Conservation (phyloP, 2,329 filamentous ascomycete species). For the Anthostomella pinea region DNA sequence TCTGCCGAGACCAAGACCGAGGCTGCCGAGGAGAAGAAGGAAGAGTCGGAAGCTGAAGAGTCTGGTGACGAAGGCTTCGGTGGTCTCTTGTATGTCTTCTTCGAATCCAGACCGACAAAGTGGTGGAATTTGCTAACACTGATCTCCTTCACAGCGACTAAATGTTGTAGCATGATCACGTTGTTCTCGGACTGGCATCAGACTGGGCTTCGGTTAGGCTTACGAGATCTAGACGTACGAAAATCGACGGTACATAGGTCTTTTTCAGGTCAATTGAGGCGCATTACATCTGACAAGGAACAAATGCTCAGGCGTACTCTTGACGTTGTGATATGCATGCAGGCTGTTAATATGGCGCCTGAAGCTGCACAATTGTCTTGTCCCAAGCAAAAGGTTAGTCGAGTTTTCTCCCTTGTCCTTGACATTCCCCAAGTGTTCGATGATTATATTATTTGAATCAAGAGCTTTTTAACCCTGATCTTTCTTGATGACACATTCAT, state of each 20-base stretch:
- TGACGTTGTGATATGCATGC: constrained; percentile 30
- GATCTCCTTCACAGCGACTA: constrained; percentile 43
- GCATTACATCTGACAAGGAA: constrained; percentile 27
- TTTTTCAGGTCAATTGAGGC: constrained; percentile 43
- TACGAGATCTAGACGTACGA: constrained; percentile 34
- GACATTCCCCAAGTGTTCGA: constrained; percentile 34
- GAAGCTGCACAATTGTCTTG: too few relatives aligned
- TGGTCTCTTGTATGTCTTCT: constrained; percentile 65
- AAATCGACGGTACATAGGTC: constrained; percentile 44
- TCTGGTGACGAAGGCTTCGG: constrained; percentile 71
- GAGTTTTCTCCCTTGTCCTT: constrained; percentile 14
- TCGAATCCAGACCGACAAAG: not conserved
- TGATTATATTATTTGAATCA: constrained; percentile 55
- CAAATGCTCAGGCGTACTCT: too few relatives aligned
- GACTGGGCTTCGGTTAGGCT: constrained; percentile 43
- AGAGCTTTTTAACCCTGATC: constrained; percentile 69
- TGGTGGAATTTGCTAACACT: constrained; percentile 36
- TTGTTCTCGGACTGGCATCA: constrained; percentile 38
- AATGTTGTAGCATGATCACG: constrained; percentile 40
- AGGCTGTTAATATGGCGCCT: too few relatives aligned
- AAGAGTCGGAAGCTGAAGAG: constrained; percentile 68
- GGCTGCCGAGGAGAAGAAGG: constrained; percentile 58
- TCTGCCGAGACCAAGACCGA: constrained; percentile 47
- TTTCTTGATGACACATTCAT: constrained; percentile 56
- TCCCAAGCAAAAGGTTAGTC: constrained; percentile 43